Percentiles rank a stretch among this genome's conserved stretches.
These are phyloP conservation scores for Geum urbanum DNA, from an alignment of 306 rosid species.

Conservation along the genomic window DNA sequence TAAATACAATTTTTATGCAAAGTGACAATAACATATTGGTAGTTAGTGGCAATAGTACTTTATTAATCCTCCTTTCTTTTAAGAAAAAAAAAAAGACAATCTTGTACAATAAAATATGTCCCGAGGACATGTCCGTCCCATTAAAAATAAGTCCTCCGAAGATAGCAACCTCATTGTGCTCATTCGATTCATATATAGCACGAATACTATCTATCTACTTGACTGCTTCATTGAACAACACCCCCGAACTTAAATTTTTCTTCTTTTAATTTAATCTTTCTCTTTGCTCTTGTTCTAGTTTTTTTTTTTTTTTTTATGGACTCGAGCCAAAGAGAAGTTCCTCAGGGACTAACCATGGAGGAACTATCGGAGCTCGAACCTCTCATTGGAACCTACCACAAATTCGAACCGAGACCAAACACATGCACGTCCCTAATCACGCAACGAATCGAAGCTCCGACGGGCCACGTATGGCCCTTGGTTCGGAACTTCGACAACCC, in stretches of 20 bases:
- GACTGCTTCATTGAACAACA: neutral
- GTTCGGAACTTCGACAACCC: slow-evolving; percentile 73
- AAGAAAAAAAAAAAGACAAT: neutral
- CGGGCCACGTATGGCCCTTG: slow-evolving; percentile 48
- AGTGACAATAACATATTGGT: neutral
- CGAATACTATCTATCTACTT: neutral
- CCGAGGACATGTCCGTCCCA: slow-evolving; percentile 39
- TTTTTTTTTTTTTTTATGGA: slow-evolving; percentile 23
- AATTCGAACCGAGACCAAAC: slow-evolving; percentile 37
- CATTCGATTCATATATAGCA: slow-evolving; percentile 2
- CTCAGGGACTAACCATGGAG: slow-evolving; percentile 53
- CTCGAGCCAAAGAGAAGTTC: neutral
- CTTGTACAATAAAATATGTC: neutral
- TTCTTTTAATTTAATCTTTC: neutral
- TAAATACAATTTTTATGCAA: slow-evolving; percentile 17
- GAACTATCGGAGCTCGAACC: slow-evolving; percentile 46
- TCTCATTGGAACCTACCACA: slow-evolving; percentile 57
- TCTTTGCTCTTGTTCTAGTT: neutral
- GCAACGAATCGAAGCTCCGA: slow-evolving; percentile 64
- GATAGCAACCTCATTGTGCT: slow-evolving; percentile 14
- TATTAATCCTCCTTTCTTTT: too few species aligned
- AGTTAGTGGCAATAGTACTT: neutral
- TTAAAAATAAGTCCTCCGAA: neutral
- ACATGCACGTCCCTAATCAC: slow-evolving; percentile 68
- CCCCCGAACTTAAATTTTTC: neutral